These are phyloP conservation scores for Penicillium paradoxum DNA, from an alignment of 495 filamentous ascomycete species.

Conservation along the genomic window DNA sequence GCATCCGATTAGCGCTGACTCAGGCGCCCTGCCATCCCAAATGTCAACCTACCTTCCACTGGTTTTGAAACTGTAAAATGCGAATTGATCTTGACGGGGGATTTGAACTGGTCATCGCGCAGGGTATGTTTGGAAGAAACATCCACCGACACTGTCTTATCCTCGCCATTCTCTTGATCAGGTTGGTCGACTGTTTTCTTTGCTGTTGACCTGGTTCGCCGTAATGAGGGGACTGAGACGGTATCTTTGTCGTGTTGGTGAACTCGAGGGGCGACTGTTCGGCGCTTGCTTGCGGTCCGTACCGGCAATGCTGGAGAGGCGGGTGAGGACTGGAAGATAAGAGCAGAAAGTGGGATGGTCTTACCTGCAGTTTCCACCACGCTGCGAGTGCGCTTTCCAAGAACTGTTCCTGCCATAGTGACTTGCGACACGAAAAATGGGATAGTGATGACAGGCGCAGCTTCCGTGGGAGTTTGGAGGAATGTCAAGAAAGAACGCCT, in stretches of 20 bases:
- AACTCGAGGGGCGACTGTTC: conserved; percentile 41
- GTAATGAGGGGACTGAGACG: conserved; percentile 16
- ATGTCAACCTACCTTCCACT: conserved; percentile 28
- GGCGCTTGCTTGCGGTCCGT: conserved; percentile 60
- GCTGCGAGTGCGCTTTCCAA: conserved; percentile 59
- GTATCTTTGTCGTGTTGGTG: conserved; percentile 28
- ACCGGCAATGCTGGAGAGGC: conserved; percentile 31
- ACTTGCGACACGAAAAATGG: not conserved
- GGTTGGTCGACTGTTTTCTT: conserved; percentile 18
- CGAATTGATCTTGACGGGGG: conserved; percentile 30
- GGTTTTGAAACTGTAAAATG: conserved; percentile 29
- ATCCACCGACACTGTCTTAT: conserved; percentile 17
- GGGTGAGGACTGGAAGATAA: conserved; percentile 5
- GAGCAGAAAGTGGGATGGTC: not conserved
- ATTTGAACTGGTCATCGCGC: conserved; percentile 25
- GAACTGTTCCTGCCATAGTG: conserved; percentile 56
- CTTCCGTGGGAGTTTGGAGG: conserved; percentile 1
- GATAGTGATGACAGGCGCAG: conserved; percentile 2
- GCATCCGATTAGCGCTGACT: not conserved
- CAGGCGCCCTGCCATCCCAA: not conserved
- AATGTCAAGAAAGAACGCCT: conserved; percentile 4
- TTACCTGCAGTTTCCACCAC: conserved; percentile 51
- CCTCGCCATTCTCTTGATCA: conserved; percentile 32
- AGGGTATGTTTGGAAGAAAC: conserved; percentile 27
- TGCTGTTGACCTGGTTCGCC: conserved; percentile 32